Conservation (phyloP, 2,329 filamentous ascomycete genomes). For the Didymella arachidicola region DNA sequence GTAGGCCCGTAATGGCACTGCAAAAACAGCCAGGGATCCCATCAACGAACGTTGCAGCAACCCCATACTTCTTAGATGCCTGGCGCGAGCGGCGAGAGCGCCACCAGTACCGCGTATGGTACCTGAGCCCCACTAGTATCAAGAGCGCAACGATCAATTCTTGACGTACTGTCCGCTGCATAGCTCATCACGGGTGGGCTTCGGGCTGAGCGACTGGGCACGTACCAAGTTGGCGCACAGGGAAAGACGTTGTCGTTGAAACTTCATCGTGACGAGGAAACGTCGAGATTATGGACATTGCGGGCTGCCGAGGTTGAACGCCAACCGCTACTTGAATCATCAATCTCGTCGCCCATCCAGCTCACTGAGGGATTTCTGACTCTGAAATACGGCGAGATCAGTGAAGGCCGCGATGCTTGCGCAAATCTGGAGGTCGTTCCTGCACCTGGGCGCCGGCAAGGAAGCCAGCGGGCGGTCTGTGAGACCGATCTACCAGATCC, state of each 20-base stretch:
- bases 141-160: background rate
- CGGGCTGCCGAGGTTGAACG: background rate
- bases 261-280: background rate
- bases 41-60: background rate
- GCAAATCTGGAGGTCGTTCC: constrained; percentile 18
- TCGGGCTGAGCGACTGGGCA: constrained; percentile 2
- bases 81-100: background rate
- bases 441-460: background rate
- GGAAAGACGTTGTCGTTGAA: constrained; percentile 14
- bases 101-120: constrained; percentile 5
- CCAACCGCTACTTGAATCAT: constrained; percentile 3
- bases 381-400: background rate
- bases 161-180: constrained; percentile 2
- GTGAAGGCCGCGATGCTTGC: constrained; percentile 18
- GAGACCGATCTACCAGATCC: constrained; percentile 10
- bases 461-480: constrained; percentile 7
- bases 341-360: background rate
- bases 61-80: background rate
- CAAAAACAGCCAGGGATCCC: background rate
- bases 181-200: constrained; percentile 1
- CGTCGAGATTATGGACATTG: background rate
- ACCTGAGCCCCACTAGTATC: constrained; percentile 5
- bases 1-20: background rate
- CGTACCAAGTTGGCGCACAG: constrained; percentile 4
- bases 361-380: background rate